Evolutionary conservation across 495 filamentous ascomycete species (phyloP).

Genomic region (Aspergillus kassunensis): DNA sequence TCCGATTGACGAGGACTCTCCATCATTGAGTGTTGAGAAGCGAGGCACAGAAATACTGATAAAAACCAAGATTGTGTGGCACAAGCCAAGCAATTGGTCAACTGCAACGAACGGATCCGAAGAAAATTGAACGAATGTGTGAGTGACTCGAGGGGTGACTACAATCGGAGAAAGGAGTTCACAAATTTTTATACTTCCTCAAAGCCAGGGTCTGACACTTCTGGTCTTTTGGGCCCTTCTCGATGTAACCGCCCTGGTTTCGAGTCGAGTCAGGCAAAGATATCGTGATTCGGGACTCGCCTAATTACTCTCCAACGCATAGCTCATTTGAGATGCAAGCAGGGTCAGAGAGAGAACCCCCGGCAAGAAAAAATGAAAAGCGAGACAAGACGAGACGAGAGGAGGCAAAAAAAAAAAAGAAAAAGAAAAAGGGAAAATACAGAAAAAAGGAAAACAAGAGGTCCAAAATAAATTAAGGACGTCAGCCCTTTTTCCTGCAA

Average conservation of each 20-base stretch:
- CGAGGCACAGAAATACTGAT: conserved; percentile 8
- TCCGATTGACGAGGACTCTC: conserved; percentile 32
- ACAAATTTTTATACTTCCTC: conserved; percentile 25
- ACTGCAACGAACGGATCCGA: conserved; percentile 3
- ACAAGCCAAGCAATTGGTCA: conserved; percentile 8
- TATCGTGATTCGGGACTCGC: conserved; percentile 20
- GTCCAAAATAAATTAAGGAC: conserved; percentile 12
- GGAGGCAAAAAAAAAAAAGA: conserved; percentile 9
- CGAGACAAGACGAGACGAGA: no score
- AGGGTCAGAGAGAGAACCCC: conserved; percentile 5
- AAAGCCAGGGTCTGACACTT: conserved; percentile 11
- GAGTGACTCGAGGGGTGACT: conserved; percentile 12
- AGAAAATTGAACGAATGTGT: conserved; percentile 7
- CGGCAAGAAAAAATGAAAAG: conserved; percentile 2
- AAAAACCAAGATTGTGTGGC: conserved; percentile 7
- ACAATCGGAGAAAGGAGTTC: conserved; percentile 14
- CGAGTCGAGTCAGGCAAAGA: conserved; percentile 20
- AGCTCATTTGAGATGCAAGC: conserved; percentile 14
- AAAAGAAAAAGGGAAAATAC: conserved; percentile 1
- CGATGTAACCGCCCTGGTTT: conserved; percentile 22
- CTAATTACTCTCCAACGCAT: conserved; percentile 25
- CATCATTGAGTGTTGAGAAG: conserved; percentile 21
- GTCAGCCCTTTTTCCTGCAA: conserved; percentile 17
- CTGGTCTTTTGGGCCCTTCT: conserved; percentile 10
- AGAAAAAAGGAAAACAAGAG: conserved; percentile 7